Conservation (phyloP, 371 early-diverging fungal species). For the Mortierella sp. region DNA sequence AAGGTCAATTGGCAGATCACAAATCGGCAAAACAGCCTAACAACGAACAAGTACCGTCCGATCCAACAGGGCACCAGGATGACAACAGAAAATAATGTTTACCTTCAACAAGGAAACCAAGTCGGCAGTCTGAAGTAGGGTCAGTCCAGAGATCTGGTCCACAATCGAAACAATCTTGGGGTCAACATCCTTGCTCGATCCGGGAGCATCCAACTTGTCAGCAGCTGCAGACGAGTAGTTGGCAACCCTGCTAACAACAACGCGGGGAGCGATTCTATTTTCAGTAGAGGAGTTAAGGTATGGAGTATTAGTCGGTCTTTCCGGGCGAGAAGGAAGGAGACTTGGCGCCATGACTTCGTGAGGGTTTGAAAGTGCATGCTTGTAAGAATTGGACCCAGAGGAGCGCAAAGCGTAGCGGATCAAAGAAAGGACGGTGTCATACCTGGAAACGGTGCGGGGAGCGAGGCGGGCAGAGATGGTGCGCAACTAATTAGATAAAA, state of each 20-base stretch:
- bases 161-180: slow-evolving; percentile 90
- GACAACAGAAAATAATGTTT: neutral
- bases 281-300: neutral
- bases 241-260: slow-evolving; percentile 53
- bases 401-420: neutral
- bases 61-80: neutral
- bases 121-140: slow-evolving; percentile 92
- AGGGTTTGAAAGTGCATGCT: neutral
- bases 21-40: neutral
- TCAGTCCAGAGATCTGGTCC: slow-evolving; percentile 89
- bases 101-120: slow-evolving; percentile 93
- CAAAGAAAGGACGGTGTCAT: neutral
- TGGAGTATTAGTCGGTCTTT: neutral
- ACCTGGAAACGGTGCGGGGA: slow-evolving; percentile 56
- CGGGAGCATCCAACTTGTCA: slow-evolving; percentile 70
- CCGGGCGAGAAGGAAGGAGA: neutral
- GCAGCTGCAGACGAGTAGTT: slow-evolving; percentile 50
- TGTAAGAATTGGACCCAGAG: neutral
- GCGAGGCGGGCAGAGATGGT: slow-evolving; percentile 57
- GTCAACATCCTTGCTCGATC: slow-evolving; percentile 65
- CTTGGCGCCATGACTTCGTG: neutral
- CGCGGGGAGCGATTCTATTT: slow-evolving; percentile 49
- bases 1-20: neutral
- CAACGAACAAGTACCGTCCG: neutral
- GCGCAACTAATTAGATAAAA: slow-evolving; percentile 37